A percentile compares a stretch with the other conserved stretches of the same genome.
These are phyloP conservation scores for Fremontodendron californicum DNA, from an alignment of 345 rosid species.

Conservation along the genomic window DNA sequence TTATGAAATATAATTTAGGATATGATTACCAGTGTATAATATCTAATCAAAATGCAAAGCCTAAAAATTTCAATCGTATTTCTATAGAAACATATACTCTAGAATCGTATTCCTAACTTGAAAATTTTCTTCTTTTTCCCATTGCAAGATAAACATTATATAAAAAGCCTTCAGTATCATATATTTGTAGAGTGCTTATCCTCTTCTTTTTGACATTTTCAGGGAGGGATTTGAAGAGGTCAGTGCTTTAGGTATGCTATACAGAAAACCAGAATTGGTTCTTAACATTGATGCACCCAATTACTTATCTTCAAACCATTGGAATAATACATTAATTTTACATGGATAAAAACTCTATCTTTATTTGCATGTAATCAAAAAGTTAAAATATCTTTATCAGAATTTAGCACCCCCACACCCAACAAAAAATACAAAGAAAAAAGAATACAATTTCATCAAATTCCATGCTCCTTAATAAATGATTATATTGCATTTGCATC, in stretches of 20 bases:
- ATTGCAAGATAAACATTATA: neutral
- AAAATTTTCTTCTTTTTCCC: neutral
- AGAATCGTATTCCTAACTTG: neutral
- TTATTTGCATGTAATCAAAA: neutral
- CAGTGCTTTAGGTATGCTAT: neutral
- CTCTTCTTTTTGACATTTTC: neutral
- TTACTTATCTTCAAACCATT: neutral
- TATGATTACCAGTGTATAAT: neutral
- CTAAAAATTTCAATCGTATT: neutral
- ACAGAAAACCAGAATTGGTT: neutral
- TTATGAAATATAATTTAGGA: neutral
- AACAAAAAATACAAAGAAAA: too few relatives aligned
- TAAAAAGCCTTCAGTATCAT: neutral
- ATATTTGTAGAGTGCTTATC: neutral
- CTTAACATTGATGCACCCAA: neutral
- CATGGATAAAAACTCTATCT: neutral
- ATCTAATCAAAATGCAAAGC: too few relatives aligned
- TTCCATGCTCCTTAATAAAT: neutral
- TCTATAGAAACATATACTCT: neutral
- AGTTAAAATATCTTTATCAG: neutral
- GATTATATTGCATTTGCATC: neutral
- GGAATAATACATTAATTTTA: neutral
- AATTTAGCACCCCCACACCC: neutral
- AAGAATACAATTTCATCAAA: neutral
- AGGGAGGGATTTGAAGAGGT: too few relatives aligned